Conservation (phyloP, 108 stramenopile genomes). For the Cyclotella cryptica region DNA sequence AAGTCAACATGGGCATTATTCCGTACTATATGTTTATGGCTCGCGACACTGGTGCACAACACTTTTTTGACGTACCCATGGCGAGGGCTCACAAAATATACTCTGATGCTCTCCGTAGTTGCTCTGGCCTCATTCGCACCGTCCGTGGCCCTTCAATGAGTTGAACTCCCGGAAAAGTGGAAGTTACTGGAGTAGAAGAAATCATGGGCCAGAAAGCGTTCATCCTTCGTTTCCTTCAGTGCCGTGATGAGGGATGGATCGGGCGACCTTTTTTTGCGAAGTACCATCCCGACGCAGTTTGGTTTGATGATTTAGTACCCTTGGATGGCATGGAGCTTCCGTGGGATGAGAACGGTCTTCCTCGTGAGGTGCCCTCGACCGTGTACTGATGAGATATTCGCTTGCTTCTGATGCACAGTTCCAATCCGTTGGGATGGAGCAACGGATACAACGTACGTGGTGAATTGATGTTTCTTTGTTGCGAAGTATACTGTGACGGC, state of each 20-base stretch:
- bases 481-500: too few relatives aligned
- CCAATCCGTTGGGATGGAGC: too few relatives aligned
- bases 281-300: constrained; percentile 62
- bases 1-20: constrained; percentile 63
- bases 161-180: constrained; percentile 70
- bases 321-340: constrained; percentile 57
- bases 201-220: constrained; percentile 64
- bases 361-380: too few relatives aligned
- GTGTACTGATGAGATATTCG: too few relatives aligned
- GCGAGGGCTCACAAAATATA: constrained; percentile 59
- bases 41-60: constrained; percentile 68
- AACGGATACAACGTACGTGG: too few relatives aligned
- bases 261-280: constrained; percentile 68
- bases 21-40: constrained; percentile 81
- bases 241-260: constrained; percentile 66
- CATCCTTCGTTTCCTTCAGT: constrained; percentile 67
- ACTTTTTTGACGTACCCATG: constrained; percentile 68
- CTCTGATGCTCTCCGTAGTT: constrained; percentile 57
- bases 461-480: too few relatives aligned
- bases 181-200: constrained; percentile 63
- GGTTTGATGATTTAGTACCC: constrained; percentile 67
- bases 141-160: constrained; percentile 73
- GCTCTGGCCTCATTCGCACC: constrained; percentile 65
- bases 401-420: too few relatives aligned
- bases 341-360: too few relatives aligned